A percentile compares a stretch with the other conserved stretches of the same genome.
phyloP scores from a whole-genome alignment of 139 green algal species.

The Edaphochlamys debaryana region DNA sequence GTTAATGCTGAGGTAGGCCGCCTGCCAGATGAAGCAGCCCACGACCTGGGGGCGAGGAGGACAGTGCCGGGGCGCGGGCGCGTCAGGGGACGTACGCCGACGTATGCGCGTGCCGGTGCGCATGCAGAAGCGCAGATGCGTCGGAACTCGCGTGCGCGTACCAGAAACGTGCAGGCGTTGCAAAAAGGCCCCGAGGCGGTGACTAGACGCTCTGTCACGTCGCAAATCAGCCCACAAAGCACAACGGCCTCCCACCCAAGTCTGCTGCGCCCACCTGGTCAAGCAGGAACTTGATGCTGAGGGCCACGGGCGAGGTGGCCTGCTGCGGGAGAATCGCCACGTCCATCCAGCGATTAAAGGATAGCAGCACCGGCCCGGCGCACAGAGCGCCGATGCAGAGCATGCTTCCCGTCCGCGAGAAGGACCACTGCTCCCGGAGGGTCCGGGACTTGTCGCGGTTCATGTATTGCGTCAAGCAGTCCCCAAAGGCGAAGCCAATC shows the following conservation, averaged over 20 bases:
- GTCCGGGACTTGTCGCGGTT: constrained; percentile 6
- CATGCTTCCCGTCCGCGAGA: constrained; percentile 33
- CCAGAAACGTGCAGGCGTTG: too few relatives aligned
- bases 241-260: too few relatives aligned
- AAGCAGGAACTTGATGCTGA: constrained; percentile 25
- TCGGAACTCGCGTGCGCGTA: not conserved
- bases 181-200: too few relatives aligned
- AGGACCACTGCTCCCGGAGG: constrained; percentile 21
- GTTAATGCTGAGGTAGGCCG: constrained; percentile 48
- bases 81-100: too few relatives aligned
- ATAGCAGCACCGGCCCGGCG: constrained; percentile 39
- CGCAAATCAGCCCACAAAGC: too few relatives aligned
- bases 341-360: constrained; percentile 44
- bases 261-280: constrained; percentile 36
- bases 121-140: not conserved
- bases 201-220: not conserved
- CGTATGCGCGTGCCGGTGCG: too few relatives aligned
- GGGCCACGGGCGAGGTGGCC: not conserved
- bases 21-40: constrained; percentile 60
- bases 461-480: constrained; percentile 43
- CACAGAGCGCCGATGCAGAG: constrained; percentile 37
- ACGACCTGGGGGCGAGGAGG: constrained; percentile 25
- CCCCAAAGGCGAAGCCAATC: constrained; percentile 37
- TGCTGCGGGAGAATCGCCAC: constrained; percentile 3
- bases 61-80: too few relatives aligned